Conservation (phyloP, 345 rosid genomes). For the Gossypium mustelinum region DNA sequence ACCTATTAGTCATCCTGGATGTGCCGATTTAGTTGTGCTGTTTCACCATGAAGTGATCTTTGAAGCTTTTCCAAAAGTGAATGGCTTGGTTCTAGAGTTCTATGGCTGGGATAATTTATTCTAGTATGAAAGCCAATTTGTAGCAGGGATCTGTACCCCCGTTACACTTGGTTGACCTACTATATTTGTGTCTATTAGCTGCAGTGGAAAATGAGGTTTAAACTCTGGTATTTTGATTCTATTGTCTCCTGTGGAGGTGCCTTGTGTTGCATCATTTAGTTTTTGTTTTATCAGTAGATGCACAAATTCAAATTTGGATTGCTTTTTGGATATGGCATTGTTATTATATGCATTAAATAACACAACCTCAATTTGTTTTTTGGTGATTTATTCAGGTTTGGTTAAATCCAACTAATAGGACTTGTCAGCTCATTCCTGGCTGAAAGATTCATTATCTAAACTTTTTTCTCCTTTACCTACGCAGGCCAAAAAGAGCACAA, state of each 20-base stretch:
- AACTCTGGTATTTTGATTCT: conserved; percentile 5
- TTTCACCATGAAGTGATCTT: neutral
- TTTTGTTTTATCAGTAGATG: neutral
- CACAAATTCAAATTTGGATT: neutral
- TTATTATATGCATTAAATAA: conserved; percentile 3
- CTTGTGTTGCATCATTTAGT: neutral
- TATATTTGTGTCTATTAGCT: neutral
- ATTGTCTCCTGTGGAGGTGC: neutral
- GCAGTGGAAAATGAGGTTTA: neutral
- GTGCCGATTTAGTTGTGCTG: neutral
- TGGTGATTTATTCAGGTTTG: neutral
- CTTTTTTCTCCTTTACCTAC: conserved; percentile 6
- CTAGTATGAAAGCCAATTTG: neutral
- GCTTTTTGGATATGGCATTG: neutral
- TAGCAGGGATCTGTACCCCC: neutral
- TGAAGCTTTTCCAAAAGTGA: neutral
- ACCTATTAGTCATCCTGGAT: neutral
- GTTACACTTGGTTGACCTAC: neutral
- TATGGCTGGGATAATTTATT: neutral
- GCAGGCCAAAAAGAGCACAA: conserved; percentile 54
- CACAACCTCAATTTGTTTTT: neutral
- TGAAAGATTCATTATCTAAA: neutral
- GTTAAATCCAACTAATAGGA: neutral
- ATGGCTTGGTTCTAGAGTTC: neutral
- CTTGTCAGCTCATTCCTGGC: conserved; percentile 1